A percentile compares a stretch with the other conserved stretches of the same genome.
These are phyloP conservation scores for Ascobolus immersus DNA, from an alignment of 495 filamentous ascomycete species.

Conservation along the genomic window DNA sequence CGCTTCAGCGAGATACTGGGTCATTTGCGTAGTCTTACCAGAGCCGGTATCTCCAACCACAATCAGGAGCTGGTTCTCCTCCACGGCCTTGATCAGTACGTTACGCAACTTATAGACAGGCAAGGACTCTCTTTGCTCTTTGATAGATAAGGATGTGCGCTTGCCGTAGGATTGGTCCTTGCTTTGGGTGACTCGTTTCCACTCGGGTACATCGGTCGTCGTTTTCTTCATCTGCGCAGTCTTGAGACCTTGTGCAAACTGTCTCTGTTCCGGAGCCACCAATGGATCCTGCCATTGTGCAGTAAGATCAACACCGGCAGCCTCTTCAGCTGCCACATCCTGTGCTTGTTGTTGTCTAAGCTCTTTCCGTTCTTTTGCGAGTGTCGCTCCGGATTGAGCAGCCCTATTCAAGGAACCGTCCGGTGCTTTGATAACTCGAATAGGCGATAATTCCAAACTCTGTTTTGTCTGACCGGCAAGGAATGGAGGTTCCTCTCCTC, in stretches of 20 bases:
- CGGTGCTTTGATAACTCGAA: conserved; percentile 86
- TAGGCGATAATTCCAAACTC: conserved; percentile 78
- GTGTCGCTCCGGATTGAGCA: conserved; percentile 67
- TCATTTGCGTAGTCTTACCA: conserved; percentile 88
- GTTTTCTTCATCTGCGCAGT: conserved; percentile 24
- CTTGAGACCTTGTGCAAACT: conserved; percentile 63
- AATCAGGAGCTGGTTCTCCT: conserved; percentile 72
- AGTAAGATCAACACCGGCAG: conserved; percentile 57
- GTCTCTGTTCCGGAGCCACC: conserved; percentile 52
- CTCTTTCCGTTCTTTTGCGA: conserved; percentile 83
- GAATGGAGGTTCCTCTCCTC: conserved; percentile 91
- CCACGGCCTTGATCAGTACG: conserved; percentile 67
- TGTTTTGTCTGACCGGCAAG: conserved; percentile 89
- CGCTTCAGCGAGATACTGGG: conserved; percentile 84
- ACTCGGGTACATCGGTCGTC: conserved; percentile 56
- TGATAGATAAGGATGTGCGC: conserved; percentile 75
- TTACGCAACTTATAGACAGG: conserved; percentile 79
- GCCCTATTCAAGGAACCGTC: conserved; percentile 88
- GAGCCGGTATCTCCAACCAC: conserved; percentile 95
- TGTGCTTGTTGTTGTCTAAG: conserved; percentile 68
- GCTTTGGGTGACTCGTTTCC: conserved; percentile 63
- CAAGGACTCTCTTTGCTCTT: conserved; percentile 73
- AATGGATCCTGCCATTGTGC: conserved; percentile 95
- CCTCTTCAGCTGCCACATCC: conserved; percentile 53
- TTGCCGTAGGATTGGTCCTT: conserved; percentile 67